These are phyloP conservation scores for Lasiodiplodia hormozganensis DNA, from an alignment of 2,329 filamentous ascomycete genomes.

Conservation along the genomic window DNA sequence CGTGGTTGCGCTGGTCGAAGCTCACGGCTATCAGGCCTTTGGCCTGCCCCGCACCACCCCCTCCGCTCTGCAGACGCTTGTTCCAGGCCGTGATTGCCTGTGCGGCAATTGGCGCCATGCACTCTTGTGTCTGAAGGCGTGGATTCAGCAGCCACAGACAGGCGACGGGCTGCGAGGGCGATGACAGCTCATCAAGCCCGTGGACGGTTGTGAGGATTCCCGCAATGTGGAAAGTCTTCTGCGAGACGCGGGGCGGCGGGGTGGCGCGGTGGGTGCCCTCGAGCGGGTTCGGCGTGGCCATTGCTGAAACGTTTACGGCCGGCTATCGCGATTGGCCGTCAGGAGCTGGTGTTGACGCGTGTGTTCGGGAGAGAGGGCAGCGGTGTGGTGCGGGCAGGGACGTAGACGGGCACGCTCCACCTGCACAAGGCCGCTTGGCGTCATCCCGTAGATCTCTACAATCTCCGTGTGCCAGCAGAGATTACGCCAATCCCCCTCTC, in stretches of 20 bases:
- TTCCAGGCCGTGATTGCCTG: slow-evolving; percentile 74
- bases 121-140: slow-evolving; percentile 71
- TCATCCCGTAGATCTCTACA: slow-evolving; percentile 14
- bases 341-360: background rate
- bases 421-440: slow-evolving; percentile 13
- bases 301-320: slow-evolving; percentile 26
- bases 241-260: slow-evolving; percentile 60
- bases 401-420: background rate
- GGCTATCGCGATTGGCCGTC: background rate
- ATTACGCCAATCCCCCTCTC: slow-evolving; percentile 27
- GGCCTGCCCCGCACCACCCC: slow-evolving; percentile 36
- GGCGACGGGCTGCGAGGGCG: slow-evolving; percentile 64
- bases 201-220: slow-evolving; percentile 82
- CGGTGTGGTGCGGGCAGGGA: background rate
- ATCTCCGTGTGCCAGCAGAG: slow-evolving; percentile 26
- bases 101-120: slow-evolving; percentile 78
- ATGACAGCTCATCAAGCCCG: slow-evolving; percentile 75
- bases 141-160: slow-evolving; percentile 94
- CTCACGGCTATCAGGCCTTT: slow-evolving; percentile 78
- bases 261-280: slow-evolving; percentile 37
- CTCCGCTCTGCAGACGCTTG: slow-evolving; percentile 42
- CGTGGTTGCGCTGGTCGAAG: slow-evolving; percentile 95
- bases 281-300: slow-evolving; percentile 46
- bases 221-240: slow-evolving; percentile 72
- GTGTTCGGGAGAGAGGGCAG: background rate